A percentile compares a stretch with the other conserved stretches of the same genome.
Evolutionary conservation across 179 eudicot species (phyloP).

Genomic region (Beta lomatogona): DNA sequence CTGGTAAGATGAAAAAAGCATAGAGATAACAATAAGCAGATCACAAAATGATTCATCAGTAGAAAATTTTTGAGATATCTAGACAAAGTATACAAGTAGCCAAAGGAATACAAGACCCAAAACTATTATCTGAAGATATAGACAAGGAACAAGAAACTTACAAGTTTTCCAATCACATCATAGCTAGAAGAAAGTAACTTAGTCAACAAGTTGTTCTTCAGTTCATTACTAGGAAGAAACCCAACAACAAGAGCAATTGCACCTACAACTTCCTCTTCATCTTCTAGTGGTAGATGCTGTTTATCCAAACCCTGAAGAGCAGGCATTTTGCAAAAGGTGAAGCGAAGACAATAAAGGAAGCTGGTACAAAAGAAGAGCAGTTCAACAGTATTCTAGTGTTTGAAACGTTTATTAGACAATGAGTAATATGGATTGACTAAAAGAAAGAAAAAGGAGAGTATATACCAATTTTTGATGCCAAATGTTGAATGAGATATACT

Average conservation of each 20-base stretch:
- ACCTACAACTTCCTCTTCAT: conserved; percentile 86
- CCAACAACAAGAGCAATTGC: conserved; percentile 72
- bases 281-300: conserved; percentile 68
- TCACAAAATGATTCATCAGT: no score
- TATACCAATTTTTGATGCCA: no score
- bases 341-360: background rate
- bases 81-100: background rate
- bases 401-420: background rate
- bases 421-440: background rate
- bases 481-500: no score
- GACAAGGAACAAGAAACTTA: conserved; percentile 39
- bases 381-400: background rate
- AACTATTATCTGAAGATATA: background rate
- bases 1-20: no score
- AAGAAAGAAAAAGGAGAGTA: background rate
- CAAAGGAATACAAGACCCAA: background rate
- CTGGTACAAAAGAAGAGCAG: conserved; percentile 1
- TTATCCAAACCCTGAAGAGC: conserved; percentile 65
- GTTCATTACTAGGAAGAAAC: conserved; percentile 61
- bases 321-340: conserved; percentile 8
- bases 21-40: no score
- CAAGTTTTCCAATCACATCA: conserved; percentile 77
- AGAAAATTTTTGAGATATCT: no score
- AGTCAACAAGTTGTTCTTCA: conserved; percentile 71
- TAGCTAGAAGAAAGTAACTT: conserved; percentile 76